Evolutionary conservation across 176 grass and related monocot species (phyloP).

Genomic region (Cocos nucifera): DNA sequence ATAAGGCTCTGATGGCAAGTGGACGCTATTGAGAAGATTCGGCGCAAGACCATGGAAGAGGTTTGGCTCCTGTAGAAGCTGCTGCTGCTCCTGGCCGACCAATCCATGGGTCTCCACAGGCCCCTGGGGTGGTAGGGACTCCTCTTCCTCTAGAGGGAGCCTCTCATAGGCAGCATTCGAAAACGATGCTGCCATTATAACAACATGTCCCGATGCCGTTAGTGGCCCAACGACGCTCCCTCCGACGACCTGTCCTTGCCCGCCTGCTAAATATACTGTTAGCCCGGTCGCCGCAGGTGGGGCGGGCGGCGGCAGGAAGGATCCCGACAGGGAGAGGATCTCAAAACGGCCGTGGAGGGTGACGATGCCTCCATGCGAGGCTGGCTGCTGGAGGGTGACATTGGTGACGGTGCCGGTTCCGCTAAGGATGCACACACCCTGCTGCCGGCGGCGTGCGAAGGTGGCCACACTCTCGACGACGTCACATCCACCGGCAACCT

Average conservation of each 20-base stretch:
- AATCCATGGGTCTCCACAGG: neutral
- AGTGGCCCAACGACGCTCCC: neutral
- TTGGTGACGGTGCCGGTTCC: slow-evolving; percentile 3
- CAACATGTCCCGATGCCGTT: neutral
- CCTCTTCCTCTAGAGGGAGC: slow-evolving; percentile 2
- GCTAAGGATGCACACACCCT: slow-evolving; percentile 3
- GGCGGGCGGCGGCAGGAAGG: slow-evolving; percentile 3
- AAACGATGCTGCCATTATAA: slow-evolving; percentile 9
- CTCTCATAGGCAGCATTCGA: slow-evolving; percentile 4
- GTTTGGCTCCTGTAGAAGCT: neutral
- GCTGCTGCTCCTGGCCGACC: neutral
- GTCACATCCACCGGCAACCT: neutral
- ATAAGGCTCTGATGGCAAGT: neutral
- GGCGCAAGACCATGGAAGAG: neutral
- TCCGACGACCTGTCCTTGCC: slow-evolving; percentile 1
- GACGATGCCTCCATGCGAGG: neutral
- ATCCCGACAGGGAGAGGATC: slow-evolving; percentile 6
- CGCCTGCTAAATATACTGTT: neutral
- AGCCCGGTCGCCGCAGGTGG: neutral
- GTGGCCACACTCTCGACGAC: neutral
- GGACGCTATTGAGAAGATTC: neutral
- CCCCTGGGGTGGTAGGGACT: neutral
- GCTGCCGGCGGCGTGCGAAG: slow-evolving; percentile 6
- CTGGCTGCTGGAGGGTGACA: neutral
- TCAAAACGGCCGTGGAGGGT: slow-evolving; percentile 2